Conservation (phyloP, 2,329 filamentous ascomycete genomes). For the Bipolaris cookei region DNA sequence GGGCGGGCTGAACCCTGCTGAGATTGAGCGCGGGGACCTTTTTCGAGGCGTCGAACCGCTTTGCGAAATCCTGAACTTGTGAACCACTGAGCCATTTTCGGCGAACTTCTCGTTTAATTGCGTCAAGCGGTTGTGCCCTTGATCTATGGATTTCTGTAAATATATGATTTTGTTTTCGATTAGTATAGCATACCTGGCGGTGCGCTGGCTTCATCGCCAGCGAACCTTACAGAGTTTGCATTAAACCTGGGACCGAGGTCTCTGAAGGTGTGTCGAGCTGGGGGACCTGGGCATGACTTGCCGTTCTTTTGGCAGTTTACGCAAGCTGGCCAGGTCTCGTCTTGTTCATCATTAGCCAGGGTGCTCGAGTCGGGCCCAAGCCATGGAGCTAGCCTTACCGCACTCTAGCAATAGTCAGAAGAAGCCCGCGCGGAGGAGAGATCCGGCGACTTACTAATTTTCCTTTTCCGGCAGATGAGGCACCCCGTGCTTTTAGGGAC, state of each 20-base stretch:
- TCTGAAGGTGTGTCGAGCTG: slow-evolving; percentile 43
- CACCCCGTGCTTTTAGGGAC: slow-evolving; percentile 47
- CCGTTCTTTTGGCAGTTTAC: slow-evolving; percentile 45
- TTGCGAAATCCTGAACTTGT: slow-evolving; percentile 39
- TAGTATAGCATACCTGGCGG: slow-evolving; percentile 2
- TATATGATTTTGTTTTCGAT: not conserved
- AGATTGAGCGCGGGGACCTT: slow-evolving; percentile 17
- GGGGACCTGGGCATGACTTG: slow-evolving; percentile 44
- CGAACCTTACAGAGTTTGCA: slow-evolving; percentile 1
- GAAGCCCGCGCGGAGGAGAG: not conserved
- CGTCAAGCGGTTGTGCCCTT: slow-evolving; percentile 23
- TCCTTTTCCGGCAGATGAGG: slow-evolving; percentile 41
- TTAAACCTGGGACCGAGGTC: slow-evolving; percentile 33
- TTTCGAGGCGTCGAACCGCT: slow-evolving; percentile 10
- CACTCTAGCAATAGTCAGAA: slow-evolving; percentile 27
- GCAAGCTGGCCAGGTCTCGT: slow-evolving; percentile 46
- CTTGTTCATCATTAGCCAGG: slow-evolving; percentile 29
- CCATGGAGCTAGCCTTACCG: slow-evolving; percentile 20
- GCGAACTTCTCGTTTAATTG: slow-evolving; percentile 36
- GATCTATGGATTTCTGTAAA: slow-evolving; percentile 18
- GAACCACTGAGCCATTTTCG: slow-evolving; percentile 34
- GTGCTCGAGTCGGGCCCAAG: slow-evolving; percentile 1
- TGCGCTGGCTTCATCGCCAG: not conserved
- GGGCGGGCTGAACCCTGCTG: slow-evolving; percentile 22
- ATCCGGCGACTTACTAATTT: slow-evolving; percentile 38